phyloP scores from a whole-genome alignment of 139 green algal genomes.

The Chlamydomonas eustigma region DNA sequence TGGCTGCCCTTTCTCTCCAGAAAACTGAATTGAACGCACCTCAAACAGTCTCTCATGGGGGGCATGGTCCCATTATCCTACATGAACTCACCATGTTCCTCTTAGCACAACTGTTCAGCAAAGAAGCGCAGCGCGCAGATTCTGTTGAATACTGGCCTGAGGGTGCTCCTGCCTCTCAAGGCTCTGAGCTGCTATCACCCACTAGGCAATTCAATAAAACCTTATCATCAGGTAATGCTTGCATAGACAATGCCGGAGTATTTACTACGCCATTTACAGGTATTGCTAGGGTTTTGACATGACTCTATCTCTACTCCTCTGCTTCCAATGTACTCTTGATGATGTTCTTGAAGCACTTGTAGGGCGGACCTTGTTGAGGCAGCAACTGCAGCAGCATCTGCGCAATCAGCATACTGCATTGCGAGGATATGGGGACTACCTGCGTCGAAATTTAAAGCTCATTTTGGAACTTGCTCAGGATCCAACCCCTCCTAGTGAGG shows the following conservation, averaged over 20 bases:
- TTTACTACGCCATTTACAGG: too few species aligned
- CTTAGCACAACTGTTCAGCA: conserved; percentile 61
- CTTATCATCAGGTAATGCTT: conserved; percentile 17
- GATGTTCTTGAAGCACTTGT: not conserved
- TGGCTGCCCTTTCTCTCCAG: conserved; percentile 18
- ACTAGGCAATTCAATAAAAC: conserved; percentile 17
- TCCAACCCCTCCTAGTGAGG: not conserved
- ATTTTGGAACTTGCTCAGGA: conserved; percentile 27
- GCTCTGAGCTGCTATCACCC: conserved; percentile 25
- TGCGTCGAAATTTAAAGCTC: conserved; percentile 32
- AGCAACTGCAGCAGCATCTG: conserved; percentile 45
- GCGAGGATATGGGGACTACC: conserved; percentile 38
- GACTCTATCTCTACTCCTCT: too few species aligned
- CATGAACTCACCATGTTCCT: conserved; percentile 70
- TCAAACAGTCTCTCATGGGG: not conserved
- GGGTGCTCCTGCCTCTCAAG: conserved; percentile 1
- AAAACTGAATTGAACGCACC: not conserved
- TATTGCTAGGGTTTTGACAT: too few species aligned
- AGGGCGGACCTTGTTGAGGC: conserved; percentile 24
- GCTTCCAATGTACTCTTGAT: not conserved
- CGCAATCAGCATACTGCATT: conserved; percentile 15
- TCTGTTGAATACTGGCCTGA: conserved; percentile 71
- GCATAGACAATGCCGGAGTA: too few species aligned
- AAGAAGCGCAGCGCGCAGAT: conserved; percentile 57
- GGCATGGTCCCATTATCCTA: conserved; percentile 30